A percentile compares a stretch with the other conserved stretches of the same genome.
These are phyloP conservation scores for Phytophthora idaei DNA, from an alignment of 352 stramenopile genomes.

Conservation along the genomic window DNA sequence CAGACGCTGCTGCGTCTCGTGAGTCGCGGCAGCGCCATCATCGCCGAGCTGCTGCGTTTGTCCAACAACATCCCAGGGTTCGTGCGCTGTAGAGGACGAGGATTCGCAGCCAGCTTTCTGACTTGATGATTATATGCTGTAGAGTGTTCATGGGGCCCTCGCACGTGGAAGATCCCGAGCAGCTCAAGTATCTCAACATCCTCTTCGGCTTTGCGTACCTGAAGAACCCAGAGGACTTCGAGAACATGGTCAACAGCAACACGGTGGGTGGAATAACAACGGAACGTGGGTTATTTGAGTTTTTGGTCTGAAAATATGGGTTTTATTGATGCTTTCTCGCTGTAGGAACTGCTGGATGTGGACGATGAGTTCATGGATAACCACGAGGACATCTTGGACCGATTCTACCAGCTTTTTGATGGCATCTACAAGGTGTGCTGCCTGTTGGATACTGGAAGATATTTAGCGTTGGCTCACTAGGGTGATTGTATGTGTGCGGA, in stretches of 20 bases:
- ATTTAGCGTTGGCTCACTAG: conserved; percentile 2
- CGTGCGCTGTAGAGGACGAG: neutral
- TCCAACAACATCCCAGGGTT: conserved; percentile 92
- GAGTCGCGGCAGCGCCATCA: conserved; percentile 90
- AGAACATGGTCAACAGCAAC: conserved; percentile 93
- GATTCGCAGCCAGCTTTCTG: neutral
- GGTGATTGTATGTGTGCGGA: neutral
- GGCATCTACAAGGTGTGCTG: conserved; percentile 77
- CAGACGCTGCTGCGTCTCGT: conserved; percentile 94
- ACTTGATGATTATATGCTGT: conserved; percentile 18
- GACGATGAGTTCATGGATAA: conserved; percentile 94
- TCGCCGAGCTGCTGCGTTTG: conserved; percentile 92
- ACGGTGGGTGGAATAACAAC: conserved; percentile 51
- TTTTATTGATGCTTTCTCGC: conserved; percentile 2
- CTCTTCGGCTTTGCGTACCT: conserved; percentile 96
- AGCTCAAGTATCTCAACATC: conserved; percentile 92
- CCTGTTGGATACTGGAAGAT: neutral
- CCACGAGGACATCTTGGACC: conserved; percentile 82
- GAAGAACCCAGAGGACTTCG: conserved; percentile 94
- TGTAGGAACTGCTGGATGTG: conserved; percentile 83
- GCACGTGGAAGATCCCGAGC: conserved; percentile 88
- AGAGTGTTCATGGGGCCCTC: conserved; percentile 88
- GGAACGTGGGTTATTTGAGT: conserved; percentile 16
- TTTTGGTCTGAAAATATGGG: conserved; percentile 1
- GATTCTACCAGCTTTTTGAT: conserved; percentile 92